Evolutionary conservation across 2,329 filamentous ascomycete species (phyloP), one percentile per base, ranked within the genome.

Genomic region (Ophiostoma ulmi): DNA sequence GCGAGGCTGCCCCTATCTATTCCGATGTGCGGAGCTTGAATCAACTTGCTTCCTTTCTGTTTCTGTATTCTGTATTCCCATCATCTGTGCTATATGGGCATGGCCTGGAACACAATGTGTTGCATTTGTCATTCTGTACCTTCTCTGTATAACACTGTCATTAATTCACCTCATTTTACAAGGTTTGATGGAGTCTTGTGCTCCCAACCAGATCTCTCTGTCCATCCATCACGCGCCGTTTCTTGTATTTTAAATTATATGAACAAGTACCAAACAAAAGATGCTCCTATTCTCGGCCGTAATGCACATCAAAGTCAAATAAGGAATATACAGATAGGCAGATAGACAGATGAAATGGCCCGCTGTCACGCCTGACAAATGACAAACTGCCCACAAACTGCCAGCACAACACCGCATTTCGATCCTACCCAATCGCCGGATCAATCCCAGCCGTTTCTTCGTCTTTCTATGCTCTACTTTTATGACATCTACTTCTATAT

Each of bases 331-430:
- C 13, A 14, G 26, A 22, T 20, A 20, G n/a, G 11, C n/a, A 52
- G 52, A 58, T 20, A 22, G 31, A 31, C 3, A 31, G 31, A 3
- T 31, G 4, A 36, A n/a, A 36, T 5, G 22, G 26, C 22, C 20
- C 36, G 63, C 63, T 65, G 63, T 41, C 63, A 39, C 35, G 63
- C 63, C 36, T 65, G 20, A 41, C 35, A 38, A 39, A 20, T 10
- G n/a, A 61, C 55, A 31, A 58, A 22, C 61, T 64, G 61, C 61
- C 61, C 63, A 65, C 63, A 65, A 65, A 20, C 36, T 65, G 63
- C 63, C 63, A 38, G 36, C 63, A n/a, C 63, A 65, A 65, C 36
- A 39, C 14, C n/a, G 31, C 63, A 65, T 65, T n/a, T 65, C 61
- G 61, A 65, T 65, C 36, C 26, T 8, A 61, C 55, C 22, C 55